phyloP scores from a whole-genome alignment of 2,329 filamentous ascomycete genomes.

The Furcasterigmium sp. region DNA sequence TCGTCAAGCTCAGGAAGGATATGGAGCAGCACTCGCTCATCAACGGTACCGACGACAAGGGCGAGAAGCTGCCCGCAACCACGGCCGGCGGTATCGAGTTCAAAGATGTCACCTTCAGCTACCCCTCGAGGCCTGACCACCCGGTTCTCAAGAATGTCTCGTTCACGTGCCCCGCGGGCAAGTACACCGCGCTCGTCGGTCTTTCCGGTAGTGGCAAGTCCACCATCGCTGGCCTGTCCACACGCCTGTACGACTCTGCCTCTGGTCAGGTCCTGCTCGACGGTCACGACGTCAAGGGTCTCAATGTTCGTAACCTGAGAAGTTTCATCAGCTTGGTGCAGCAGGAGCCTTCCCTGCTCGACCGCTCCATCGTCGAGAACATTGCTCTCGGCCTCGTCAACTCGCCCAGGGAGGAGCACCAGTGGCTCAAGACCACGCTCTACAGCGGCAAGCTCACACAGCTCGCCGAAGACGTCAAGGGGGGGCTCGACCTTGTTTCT shows the following conservation, averaged over 20 bases:
- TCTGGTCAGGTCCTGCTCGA: slow-evolving; percentile 31
- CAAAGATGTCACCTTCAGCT: slow-evolving; percentile 28
- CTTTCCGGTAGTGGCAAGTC: slow-evolving; percentile 44
- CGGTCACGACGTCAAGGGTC: slow-evolving; percentile 25
- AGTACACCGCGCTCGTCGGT: slow-evolving; percentile 45
- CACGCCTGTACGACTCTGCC: slow-evolving; percentile 40
- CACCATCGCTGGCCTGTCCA: slow-evolving; percentile 31
- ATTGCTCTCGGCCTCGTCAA: slow-evolving; percentile 36
- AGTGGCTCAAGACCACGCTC: slow-evolving; percentile 29
- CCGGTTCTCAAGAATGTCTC: slow-evolving; percentile 28
- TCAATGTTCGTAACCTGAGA: slow-evolving; percentile 28
- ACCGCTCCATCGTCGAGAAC: slow-evolving; percentile 33
- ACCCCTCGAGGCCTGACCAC: slow-evolving; percentile 27
- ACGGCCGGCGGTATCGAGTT: slow-evolving; percentile 27
- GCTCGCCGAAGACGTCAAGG: slow-evolving; percentile 26
- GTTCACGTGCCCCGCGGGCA: slow-evolving; percentile 25
- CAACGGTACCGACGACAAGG: slow-evolving; percentile 24
- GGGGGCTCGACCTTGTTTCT: slow-evolving; percentile 16
- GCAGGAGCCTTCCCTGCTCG: slow-evolving; percentile 25
- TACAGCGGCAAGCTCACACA: slow-evolving; percentile 36
- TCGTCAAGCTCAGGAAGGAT: slow-evolving; percentile 45
- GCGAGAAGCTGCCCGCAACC: slow-evolving; percentile 29
- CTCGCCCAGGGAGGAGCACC: slow-evolving; percentile 23
- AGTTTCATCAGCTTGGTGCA: slow-evolving; percentile 25
- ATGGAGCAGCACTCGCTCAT: slow-evolving; percentile 43